Evolutionary conservation across 2,329 filamentous ascomycete genomes (phyloP).

Genomic region (Clonostachys byssicola): DNA sequence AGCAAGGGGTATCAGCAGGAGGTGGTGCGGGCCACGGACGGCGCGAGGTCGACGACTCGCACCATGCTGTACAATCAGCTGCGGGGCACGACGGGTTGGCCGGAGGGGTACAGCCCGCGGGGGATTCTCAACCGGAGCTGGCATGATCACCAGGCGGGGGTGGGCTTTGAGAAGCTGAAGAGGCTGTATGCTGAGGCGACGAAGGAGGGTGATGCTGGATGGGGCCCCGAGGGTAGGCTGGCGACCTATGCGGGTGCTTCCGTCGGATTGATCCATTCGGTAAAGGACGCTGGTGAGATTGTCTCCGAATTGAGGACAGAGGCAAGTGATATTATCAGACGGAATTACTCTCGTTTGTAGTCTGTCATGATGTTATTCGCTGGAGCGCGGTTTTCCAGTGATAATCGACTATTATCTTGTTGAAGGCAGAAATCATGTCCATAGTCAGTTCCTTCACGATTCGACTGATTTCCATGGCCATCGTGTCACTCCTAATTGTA

Average conservation of each 20-base stretch:
- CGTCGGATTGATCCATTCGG: conserved; percentile 34
- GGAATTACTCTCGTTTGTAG: too few species aligned
- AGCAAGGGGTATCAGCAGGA: conserved; percentile 34
- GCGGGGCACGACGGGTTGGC: conserved; percentile 36
- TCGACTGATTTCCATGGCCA: too few species aligned
- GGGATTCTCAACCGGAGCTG: conserved; percentile 31
- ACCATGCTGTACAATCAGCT: conserved; percentile 39
- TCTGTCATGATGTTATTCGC: too few species aligned
- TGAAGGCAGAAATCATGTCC: too few species aligned
- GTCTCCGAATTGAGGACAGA: conserved; percentile 10
- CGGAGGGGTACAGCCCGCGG: conserved; percentile 30
- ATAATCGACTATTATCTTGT: too few species aligned
- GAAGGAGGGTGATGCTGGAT: conserved; percentile 34
- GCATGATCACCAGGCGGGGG: conserved; percentile 24
- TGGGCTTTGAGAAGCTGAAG: conserved; percentile 38
- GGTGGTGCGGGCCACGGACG: conserved; percentile 31
- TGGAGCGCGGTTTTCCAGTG: too few species aligned
- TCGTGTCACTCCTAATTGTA: too few species aligned
- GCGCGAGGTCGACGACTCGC: conserved; percentile 29
- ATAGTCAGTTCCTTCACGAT: too few species aligned
- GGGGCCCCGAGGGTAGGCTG: conserved; percentile 41
- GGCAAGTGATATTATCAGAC: too few species aligned
- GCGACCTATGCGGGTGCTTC: conserved; percentile 44
- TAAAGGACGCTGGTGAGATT: conserved; percentile 31
- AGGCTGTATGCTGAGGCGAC: conserved; percentile 30